phyloP scores from a whole-genome alignment of 148 eudicot genomes.

The Camellia granthamiana region DNA sequence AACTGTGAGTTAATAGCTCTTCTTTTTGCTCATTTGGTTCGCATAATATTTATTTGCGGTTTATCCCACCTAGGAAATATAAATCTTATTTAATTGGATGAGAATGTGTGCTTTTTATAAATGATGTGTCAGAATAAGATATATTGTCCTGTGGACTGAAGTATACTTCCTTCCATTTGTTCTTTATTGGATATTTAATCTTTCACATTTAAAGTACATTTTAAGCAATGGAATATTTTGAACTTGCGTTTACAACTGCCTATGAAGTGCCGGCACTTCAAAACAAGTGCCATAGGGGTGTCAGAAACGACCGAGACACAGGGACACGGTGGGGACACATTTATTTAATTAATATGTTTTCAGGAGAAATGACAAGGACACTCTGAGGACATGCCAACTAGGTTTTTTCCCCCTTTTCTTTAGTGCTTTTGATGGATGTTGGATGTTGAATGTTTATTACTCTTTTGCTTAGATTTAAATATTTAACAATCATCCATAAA shows the following conservation, averaged over 20 bases:
- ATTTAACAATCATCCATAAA: too few species aligned
- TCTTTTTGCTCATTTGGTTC: conserved; percentile 3
- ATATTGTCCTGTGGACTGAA: neutral
- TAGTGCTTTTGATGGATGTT: too few species aligned
- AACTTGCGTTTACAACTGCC: neutral
- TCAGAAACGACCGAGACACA: too few species aligned
- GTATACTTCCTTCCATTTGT: neutral
- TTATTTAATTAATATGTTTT: too few species aligned
- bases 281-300: too few species aligned
- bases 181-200: neutral
- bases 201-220: neutral
- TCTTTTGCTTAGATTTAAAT: too few species aligned
- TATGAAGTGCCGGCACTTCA: too few species aligned
- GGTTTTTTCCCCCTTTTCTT: too few species aligned
- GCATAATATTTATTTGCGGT: neutral
- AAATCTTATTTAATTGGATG: conserved; percentile 2
- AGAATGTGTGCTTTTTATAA: neutral
- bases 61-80: neutral
- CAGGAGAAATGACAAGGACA: too few species aligned
- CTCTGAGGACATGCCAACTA: too few species aligned
- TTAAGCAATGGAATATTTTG: neutral
- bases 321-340: too few species aligned
- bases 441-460: too few species aligned
- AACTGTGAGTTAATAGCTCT: conserved; percentile 49
- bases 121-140: neutral